Evolutionary conservation across 176 grass and related monocot species (phyloP), one percentile per base, ranked within the genome.

Genomic region (Dactylis glomerata): DNA sequence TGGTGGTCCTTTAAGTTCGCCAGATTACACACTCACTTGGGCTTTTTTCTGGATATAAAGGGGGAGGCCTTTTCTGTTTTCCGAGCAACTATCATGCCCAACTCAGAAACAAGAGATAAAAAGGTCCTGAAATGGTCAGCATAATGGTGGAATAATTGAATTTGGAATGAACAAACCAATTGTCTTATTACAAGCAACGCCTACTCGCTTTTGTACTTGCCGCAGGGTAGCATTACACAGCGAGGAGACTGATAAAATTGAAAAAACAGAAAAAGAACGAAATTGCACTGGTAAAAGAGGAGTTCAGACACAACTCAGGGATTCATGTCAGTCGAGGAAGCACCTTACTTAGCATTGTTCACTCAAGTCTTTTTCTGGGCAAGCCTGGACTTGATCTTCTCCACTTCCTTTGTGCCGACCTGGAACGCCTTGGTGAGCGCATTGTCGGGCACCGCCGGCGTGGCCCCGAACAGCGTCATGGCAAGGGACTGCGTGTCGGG

Each of bases 331-430:
- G 65, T 45, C 3, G 65, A 28, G 27, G 19, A 71, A 79, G 14
- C 62, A 57, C 70, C 76, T 27, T n/a, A n/a, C n/a, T n/a, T n/a
- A n/a, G n/a, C n/a, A n/a, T n/a, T n/a, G n/a, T 73, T 22, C n/a
- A 14, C 13, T 89, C 34, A 89, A 17, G 13, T 33, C 83, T 82
- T 89, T 11, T 89, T 89, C 0, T 80, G 73, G 1, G 86, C 73
- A 13, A 88, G 64, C n/a, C 73, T 88, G 32, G 64, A 59, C 16
- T 83, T 88, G 52, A 88, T 88, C 64, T 88, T 88, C 7, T 88
- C 31, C 80, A 83, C 86, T 52, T 88, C 80, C 80, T 78, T 83
- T 17, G 64, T 78, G 7, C 80, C 86, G 6, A 88, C 80, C 73
- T 88, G 86, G 73, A 88, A 78, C 27, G 80, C 86, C 73, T 41